These are phyloP conservation scores for Termitomyces titanicus DNA, from an alignment of 768 basidiomycete genomes.

Conservation along the genomic window DNA sequence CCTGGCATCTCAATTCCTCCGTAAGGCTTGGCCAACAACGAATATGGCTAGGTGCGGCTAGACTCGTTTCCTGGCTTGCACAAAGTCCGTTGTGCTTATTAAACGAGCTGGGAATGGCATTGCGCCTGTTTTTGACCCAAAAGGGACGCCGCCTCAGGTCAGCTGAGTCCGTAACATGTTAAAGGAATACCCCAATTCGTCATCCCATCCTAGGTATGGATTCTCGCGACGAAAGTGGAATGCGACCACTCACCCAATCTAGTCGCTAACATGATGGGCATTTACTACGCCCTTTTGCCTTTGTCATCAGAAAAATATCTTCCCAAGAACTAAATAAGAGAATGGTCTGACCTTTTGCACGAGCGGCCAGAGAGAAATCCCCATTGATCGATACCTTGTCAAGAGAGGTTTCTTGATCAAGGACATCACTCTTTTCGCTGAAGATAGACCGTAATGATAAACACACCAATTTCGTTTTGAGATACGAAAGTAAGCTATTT, in stretches of 20 bases:
- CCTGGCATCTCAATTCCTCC: neutral
- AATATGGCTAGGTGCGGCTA: no score
- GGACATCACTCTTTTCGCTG: neutral
- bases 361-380: neutral
- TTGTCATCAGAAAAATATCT: neutral
- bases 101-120: neutral
- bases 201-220: neutral
- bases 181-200: neutral
- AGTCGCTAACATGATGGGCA: neutral
- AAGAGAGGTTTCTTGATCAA: neutral
- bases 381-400: neutral
- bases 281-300: neutral
- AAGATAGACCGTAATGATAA: no score
- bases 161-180: neutral
- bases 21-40: constrained; percentile 1
- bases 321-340: neutral
- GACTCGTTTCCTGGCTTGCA: neutral
- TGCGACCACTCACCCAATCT: neutral
- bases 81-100: neutral
- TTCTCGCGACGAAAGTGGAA: neutral
- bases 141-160: neutral
- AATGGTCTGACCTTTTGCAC: neutral
- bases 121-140: neutral
- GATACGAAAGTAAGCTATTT: no score
- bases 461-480: no score